These are phyloP conservation scores for Ajuga reptans DNA, from an alignment of 305 asterid genomes.

Conservation along the genomic window DNA sequence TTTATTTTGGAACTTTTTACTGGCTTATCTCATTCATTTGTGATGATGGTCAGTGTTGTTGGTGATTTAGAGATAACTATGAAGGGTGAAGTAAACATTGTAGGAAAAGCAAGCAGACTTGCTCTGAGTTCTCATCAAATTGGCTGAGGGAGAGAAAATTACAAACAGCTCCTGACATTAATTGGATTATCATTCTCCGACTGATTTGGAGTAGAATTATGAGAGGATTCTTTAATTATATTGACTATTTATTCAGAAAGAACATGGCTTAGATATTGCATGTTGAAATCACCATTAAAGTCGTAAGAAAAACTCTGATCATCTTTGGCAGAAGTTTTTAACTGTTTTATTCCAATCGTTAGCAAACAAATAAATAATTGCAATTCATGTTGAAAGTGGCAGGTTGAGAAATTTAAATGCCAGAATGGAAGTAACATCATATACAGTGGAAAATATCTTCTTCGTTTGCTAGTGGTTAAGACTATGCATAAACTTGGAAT, in stretches of 20 bases:
- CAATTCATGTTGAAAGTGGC: neutral
- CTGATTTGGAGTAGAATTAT: neutral
- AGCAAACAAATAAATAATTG: neutral
- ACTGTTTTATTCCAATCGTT: too few species aligned
- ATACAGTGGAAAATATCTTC: neutral
- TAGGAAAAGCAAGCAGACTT: neutral
- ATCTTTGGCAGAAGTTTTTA: too few species aligned
- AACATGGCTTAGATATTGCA: neutral
- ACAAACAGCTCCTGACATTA: neutral
- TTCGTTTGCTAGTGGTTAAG: neutral
- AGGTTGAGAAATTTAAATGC: neutral
- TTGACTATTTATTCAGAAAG: neutral
- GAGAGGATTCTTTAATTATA: neutral
- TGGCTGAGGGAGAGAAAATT: neutral
- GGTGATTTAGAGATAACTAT: neutral
- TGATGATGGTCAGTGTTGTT: neutral
- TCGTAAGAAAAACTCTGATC: neutral
- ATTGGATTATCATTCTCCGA: neutral
- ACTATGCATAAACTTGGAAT: too few species aligned
- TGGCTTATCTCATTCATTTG: neutral
- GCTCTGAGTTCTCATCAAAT: neutral
- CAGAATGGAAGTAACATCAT: neutral
- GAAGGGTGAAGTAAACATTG: neutral
- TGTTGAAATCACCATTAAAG: neutral
- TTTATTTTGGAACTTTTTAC: neutral